phyloP scores from a whole-genome alignment of 768 basidiomycete species.

The Lactarius evosmus region DNA sequence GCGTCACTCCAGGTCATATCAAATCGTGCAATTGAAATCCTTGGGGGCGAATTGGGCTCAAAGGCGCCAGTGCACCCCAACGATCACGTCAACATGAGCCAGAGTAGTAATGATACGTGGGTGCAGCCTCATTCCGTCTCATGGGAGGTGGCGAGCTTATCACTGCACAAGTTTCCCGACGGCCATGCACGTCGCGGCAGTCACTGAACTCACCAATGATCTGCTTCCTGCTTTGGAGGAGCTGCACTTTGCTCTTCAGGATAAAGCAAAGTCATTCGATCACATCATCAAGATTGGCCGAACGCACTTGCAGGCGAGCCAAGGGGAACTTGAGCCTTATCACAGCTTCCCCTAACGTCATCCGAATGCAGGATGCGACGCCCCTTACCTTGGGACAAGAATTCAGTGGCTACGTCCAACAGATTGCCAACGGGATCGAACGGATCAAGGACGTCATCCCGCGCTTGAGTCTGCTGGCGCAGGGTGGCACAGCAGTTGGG shows the following conservation, averaged over 20 bases:
- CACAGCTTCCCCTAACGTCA: constrained; percentile 8
- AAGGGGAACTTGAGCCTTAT: constrained; percentile 1
- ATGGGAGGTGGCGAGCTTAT: not conserved
- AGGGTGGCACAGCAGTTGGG: constrained; percentile 98
- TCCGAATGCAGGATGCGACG: constrained; percentile 75
- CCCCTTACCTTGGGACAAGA: constrained; percentile 98
- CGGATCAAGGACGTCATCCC: constrained; percentile 80
- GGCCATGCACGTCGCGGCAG: constrained; percentile 97
- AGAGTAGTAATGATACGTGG: constrained; percentile 97
- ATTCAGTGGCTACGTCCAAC: constrained; percentile 97
- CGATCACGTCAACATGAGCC: constrained; percentile 99
- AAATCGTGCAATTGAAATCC: constrained; percentile 94
- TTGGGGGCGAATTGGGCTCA: constrained; percentile 92
- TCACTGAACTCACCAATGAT: constrained; percentile 74
- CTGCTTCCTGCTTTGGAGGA: constrained; percentile 84
- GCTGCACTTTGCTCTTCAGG: constrained; percentile 79
- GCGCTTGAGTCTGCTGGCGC: constrained; percentile 84
- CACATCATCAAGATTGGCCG: constrained; percentile 98
- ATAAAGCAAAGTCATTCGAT: constrained; percentile 79
- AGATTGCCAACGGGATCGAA: constrained; percentile 85
- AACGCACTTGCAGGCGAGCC: constrained; percentile 79
- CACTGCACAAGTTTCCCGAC: constrained; percentile 84
- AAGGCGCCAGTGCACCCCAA: constrained; percentile 99
- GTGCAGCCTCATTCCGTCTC: constrained; percentile 33
- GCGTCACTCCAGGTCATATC: constrained; percentile 73